These are phyloP conservation scores for Forsythia suspensa DNA, from an alignment of 257 asterid genomes.

Conservation along the genomic window DNA sequence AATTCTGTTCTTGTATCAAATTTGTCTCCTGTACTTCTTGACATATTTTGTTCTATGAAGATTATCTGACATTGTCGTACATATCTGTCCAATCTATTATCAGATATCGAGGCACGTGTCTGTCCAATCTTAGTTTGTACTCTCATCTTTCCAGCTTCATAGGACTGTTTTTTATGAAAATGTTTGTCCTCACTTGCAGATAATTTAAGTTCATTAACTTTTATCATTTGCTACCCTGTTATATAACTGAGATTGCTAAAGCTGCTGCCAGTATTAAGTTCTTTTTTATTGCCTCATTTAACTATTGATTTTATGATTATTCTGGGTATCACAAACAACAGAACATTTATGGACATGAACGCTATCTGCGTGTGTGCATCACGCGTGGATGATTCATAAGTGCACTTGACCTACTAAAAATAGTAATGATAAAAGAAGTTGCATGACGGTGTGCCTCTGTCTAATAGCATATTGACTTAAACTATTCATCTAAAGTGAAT, in stretches of 20 bases:
- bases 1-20: neutral
- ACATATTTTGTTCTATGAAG: neutral
- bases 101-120: neutral
- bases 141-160: neutral
- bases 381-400: neutral
- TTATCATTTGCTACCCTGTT: neutral
- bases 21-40: neutral
- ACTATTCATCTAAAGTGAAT: neutral
- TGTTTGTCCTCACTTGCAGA: neutral
- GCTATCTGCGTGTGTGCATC: neutral
- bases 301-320: neutral
- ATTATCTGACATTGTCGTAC: neutral
- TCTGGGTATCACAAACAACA: neutral
- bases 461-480: neutral
- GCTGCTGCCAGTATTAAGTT: neutral
- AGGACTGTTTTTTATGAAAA: neutral
- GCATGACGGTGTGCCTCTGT: neutral
- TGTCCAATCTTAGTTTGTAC: neutral
- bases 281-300: neutral
- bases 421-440: neutral
- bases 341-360: neutral
- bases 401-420: neutral
- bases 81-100: neutral
- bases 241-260: neutral
- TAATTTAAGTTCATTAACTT: neutral